Evolutionary conservation across 768 basidiomycete species (phyloP).

Genomic region (Mycena kentingensis): DNA sequence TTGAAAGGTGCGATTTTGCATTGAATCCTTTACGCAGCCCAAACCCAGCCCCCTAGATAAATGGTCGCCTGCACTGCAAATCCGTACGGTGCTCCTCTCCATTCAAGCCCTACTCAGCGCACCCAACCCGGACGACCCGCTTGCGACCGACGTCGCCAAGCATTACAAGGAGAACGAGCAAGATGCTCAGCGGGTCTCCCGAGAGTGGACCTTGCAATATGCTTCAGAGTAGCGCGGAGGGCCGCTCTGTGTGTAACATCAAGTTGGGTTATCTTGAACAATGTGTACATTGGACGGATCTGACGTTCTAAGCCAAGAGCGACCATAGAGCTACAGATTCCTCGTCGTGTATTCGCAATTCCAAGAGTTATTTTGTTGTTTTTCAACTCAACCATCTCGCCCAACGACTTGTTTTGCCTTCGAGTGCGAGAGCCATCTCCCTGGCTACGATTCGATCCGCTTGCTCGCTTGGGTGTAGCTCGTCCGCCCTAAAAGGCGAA

Average conservation of each 20-base stretch:
- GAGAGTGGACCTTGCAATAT: slow-evolving; percentile 94
- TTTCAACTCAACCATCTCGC: slow-evolving; percentile 51
- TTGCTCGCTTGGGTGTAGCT: slow-evolving; percentile 64
- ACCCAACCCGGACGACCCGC: slow-evolving; percentile 95
- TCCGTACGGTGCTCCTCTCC: slow-evolving; percentile 95
- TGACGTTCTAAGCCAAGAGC: no score
- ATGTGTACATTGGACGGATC: slow-evolving; percentile 18
- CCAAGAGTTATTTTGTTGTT: background rate
- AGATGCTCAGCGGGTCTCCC: slow-evolving; percentile 88
- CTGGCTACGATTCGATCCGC: slow-evolving; percentile 54
- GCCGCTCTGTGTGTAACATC: slow-evolving; percentile 6
- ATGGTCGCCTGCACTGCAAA: slow-evolving; percentile 99
- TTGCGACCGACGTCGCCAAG: slow-evolving; percentile 94
- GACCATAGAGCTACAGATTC: slow-evolving; percentile 12
- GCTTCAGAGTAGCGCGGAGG: slow-evolving; percentile 41
- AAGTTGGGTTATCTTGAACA: slow-evolving; percentile 15
- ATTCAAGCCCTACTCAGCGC: slow-evolving; percentile 95
- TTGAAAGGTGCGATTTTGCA: slow-evolving; percentile 71
- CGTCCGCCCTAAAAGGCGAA: slow-evolving; percentile 44
- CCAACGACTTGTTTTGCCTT: slow-evolving; percentile 47
- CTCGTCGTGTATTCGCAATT: no score
- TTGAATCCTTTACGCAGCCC: background rate
- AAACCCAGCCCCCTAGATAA: slow-evolving; percentile 63
- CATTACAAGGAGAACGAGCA: slow-evolving; percentile 98
- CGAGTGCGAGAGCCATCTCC: slow-evolving; percentile 50